Conservation (phyloP, 352 stramenopile genomes). For the Phytophthora cryptogea region DNA sequence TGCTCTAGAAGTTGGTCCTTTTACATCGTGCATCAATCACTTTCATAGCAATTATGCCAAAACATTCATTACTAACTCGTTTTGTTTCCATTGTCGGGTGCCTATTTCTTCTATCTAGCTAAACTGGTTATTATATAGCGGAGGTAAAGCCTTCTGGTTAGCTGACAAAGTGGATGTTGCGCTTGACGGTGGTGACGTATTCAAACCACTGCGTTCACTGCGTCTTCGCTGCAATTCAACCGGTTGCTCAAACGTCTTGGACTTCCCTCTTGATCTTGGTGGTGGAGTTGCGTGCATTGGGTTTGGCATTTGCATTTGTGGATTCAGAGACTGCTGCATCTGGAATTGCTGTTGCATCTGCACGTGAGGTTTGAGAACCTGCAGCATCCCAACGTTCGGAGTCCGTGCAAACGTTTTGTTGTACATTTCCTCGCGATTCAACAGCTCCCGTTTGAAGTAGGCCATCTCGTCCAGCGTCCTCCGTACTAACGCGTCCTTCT, state of each 20-base stretch:
- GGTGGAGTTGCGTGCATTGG: constrained; percentile 17
- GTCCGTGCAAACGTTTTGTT: constrained; percentile 91
- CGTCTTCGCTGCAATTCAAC: constrained; percentile 49
- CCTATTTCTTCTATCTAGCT: constrained; percentile 3
- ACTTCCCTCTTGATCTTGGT: constrained; percentile 42
- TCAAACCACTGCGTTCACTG: constrained; percentile 43
- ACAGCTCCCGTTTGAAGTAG: constrained; percentile 92
- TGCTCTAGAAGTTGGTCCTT: too few species aligned
- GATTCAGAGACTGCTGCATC: constrained; percentile 19
- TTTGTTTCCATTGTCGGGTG: neutral
- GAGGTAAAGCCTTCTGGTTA: constrained; percentile 52
- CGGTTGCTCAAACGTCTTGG: constrained; percentile 33
- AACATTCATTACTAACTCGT: too few species aligned
- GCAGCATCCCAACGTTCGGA: constrained; percentile 89
- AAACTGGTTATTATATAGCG: constrained; percentile 60
- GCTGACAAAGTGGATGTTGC: constrained; percentile 3
- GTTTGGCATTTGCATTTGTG: constrained; percentile 18
- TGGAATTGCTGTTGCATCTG: constrained; percentile 48
- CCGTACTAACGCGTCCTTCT: constrained; percentile 75
- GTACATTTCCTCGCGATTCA: constrained; percentile 94
- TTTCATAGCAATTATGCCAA: too few species aligned
- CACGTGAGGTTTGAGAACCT: constrained; percentile 86
- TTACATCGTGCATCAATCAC: too few species aligned
- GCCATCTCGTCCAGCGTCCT: constrained; percentile 88
- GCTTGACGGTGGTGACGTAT: constrained; percentile 6